phyloP scores from a whole-genome alignment of 148 eudicot species.

The Rhododendron henanense region DNA sequence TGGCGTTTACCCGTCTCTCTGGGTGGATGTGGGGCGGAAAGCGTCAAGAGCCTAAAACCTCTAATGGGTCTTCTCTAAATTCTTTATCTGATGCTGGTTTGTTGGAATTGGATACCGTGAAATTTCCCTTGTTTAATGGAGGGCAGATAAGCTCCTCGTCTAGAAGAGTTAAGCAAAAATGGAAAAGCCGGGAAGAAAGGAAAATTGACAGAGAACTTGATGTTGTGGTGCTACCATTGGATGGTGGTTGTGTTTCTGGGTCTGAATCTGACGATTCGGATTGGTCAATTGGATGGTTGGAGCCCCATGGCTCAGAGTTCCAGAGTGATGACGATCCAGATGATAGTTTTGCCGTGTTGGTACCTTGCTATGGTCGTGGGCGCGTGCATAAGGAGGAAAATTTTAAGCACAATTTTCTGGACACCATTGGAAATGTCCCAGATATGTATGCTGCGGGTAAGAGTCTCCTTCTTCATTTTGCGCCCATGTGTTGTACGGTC shows the following conservation, averaged over 20 bases:
- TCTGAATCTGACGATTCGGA: slow-evolving; percentile 50
- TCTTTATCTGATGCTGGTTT: slow-evolving; percentile 21
- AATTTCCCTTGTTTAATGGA: slow-evolving; percentile 26
- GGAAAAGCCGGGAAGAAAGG: slow-evolving; percentile 29
- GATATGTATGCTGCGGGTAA: slow-evolving; percentile 33
- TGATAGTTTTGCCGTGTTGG: slow-evolving; percentile 46
- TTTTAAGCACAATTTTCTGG: slow-evolving; percentile 11
- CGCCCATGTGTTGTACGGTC: not conserved
- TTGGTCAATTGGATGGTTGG: slow-evolving; percentile 56
- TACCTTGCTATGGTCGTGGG: slow-evolving; percentile 47
- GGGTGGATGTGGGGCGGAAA: slow-evolving; percentile 45
- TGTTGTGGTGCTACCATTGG: slow-evolving; percentile 43
- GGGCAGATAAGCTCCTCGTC: slow-evolving; percentile 18
- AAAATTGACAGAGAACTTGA: slow-evolving; percentile 43
- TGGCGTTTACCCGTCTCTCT: slow-evolving; percentile 23
- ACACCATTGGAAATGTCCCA: slow-evolving; percentile 19
- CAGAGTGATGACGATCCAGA: slow-evolving; percentile 37
- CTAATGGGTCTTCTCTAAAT: slow-evolving; percentile 16
- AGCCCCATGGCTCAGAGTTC: slow-evolving; percentile 45
- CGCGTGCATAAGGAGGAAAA: slow-evolving; percentile 18
- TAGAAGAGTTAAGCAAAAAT: slow-evolving; percentile 33
- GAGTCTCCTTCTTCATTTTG: not conserved
- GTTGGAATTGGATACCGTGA: slow-evolving; percentile 32
- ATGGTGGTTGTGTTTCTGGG: slow-evolving; percentile 47
- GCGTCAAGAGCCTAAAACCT: slow-evolving; percentile 25